Conservation (phyloP, 139 green algal genomes). For the Ostreobium quekettii region DNA sequence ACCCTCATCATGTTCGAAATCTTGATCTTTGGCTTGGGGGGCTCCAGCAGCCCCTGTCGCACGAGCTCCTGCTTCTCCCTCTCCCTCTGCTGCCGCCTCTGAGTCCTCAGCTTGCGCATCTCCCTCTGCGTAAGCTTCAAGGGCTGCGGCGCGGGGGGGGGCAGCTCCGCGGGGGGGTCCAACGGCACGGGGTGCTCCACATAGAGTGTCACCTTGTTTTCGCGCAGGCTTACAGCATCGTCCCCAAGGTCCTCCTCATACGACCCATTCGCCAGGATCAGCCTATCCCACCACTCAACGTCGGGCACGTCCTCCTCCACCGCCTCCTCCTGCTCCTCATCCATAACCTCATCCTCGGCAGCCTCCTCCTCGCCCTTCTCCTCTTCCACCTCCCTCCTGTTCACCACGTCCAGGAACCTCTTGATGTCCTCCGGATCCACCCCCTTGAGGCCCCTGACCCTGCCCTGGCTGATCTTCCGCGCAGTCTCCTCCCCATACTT, state of each 20-base stretch:
- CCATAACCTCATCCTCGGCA: neutral
- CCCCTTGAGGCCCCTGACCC: conserved; percentile 19
- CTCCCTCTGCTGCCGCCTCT: conserved; percentile 78
- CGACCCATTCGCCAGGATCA: conserved; percentile 43
- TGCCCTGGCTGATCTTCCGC: conserved; percentile 23
- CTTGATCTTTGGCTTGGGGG: conserved; percentile 93
- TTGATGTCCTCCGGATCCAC: conserved; percentile 19
- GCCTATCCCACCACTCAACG: conserved; percentile 78
- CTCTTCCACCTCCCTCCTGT: conserved; percentile 14
- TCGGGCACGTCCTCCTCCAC: conserved; percentile 40
- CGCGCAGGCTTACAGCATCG: neutral
- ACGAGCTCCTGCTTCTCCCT: conserved; percentile 97
- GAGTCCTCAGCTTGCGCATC: conserved; percentile 92
- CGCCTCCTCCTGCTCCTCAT: conserved; percentile 18
- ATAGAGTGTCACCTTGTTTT: conserved; percentile 49
- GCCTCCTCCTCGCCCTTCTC: neutral
- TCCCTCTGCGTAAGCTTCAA: conserved; percentile 73
- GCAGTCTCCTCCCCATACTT: conserved; percentile 50
- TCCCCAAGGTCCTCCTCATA: conserved; percentile 36
- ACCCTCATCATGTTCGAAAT: conserved; percentile 94
- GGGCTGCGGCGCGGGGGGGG: conserved; percentile 63
- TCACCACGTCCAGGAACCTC: conserved; percentile 2
- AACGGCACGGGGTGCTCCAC: conserved; percentile 85
- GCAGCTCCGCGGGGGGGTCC: conserved; percentile 74
- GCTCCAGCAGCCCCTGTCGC: conserved; percentile 85